phyloP scores from a whole-genome alignment of 2,329 filamentous ascomycete species.

The Fusarium domesticum region DNA sequence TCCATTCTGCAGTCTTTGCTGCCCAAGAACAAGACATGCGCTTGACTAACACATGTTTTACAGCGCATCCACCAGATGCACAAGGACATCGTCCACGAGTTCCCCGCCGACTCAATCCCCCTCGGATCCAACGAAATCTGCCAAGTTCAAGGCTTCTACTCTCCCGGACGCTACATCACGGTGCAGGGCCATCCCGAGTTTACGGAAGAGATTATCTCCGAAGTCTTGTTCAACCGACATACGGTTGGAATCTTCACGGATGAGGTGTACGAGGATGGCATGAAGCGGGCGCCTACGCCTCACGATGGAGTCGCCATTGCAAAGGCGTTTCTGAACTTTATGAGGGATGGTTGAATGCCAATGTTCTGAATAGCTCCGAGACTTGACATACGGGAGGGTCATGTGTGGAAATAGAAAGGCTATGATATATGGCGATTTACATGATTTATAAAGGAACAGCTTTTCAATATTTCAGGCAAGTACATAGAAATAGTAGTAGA shows the following conservation, averaged over 20 bases:
- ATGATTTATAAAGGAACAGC: too few species aligned
- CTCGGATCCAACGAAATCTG: slow-evolving; percentile 43
- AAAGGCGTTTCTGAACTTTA: slow-evolving; percentile 71
- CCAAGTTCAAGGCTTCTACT: slow-evolving; percentile 43
- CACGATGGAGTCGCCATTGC: slow-evolving; percentile 81
- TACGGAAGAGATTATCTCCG: slow-evolving; percentile 38
- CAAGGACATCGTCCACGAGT: slow-evolving; percentile 41
- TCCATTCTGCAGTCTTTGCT: slow-evolving; percentile 48
- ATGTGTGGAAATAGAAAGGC: too few species aligned
- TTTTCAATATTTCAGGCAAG: too few species aligned
- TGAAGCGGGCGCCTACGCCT: slow-evolving; percentile 59
- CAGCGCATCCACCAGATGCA: slow-evolving; percentile 48
- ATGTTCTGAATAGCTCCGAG: neutral
- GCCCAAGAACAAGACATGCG: slow-evolving; percentile 47
- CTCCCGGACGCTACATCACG: slow-evolving; percentile 37
- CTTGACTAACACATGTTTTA: slow-evolving; percentile 42
- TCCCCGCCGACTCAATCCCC: slow-evolving; percentile 39
- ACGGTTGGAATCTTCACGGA: slow-evolving; percentile 67
- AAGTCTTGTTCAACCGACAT: slow-evolving; percentile 51
- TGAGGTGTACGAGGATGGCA: slow-evolving; percentile 64
- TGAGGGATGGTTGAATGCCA: slow-evolving; percentile 51
- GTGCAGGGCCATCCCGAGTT: slow-evolving; percentile 51
- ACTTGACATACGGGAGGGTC: neutral
- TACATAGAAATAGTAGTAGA: too few species aligned
- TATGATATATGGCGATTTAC: too few species aligned